Evolutionary conservation across 2,329 filamentous ascomycete genomes (phyloP).

Genomic region (Trichoderma endophyticum): DNA sequence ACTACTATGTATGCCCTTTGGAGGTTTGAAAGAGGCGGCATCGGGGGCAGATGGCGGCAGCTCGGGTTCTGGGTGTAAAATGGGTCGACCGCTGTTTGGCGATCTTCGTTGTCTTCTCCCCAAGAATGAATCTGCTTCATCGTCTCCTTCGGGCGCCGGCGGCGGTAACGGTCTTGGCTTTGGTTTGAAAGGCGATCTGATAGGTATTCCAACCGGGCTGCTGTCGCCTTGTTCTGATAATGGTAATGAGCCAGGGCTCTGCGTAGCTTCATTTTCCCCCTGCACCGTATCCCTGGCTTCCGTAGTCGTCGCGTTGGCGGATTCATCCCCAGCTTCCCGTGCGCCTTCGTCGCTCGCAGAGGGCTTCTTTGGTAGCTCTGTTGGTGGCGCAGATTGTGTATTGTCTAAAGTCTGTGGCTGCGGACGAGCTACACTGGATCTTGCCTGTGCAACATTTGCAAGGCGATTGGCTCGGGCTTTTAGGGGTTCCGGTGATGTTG

Average conservation of each 20-base stretch:
- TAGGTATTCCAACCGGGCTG: slow-evolving; percentile 35
- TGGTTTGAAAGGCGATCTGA: slow-evolving; percentile 42
- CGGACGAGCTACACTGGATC: slow-evolving; percentile 58
- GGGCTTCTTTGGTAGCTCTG: slow-evolving; percentile 26
- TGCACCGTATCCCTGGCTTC: neutral
- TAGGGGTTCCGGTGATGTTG: slow-evolving; percentile 19
- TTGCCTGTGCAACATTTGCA: slow-evolving; percentile 66
- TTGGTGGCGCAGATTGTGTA: slow-evolving; percentile 40
- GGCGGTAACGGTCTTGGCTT: slow-evolving; percentile 47
- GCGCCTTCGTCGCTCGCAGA: neutral
- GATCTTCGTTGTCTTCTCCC: slow-evolving; percentile 29
- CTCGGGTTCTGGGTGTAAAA: slow-evolving; percentile 53
- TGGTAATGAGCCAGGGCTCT: slow-evolving; percentile 19
- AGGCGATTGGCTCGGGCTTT: slow-evolving; percentile 38
- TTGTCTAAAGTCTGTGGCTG: slow-evolving; percentile 56
- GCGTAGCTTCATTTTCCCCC: slow-evolving; percentile 21
- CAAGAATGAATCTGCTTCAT: slow-evolving; percentile 32
- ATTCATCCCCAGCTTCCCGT: slow-evolving; percentile 28
- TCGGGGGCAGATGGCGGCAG: slow-evolving; percentile 58
- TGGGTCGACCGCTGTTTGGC: slow-evolving; percentile 32
- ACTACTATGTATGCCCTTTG: slow-evolving; percentile 58
- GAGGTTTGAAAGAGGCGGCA: slow-evolving; percentile 52
- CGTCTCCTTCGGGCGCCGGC: slow-evolving; percentile 33
- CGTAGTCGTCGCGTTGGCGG: slow-evolving; percentile 31
- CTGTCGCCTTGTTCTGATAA: slow-evolving; percentile 27